Evolutionary conservation across 768 basidiomycete species (phyloP), one percentile per base, ranked within the genome.

Genomic region (Pulveroboletus sp.): DNA sequence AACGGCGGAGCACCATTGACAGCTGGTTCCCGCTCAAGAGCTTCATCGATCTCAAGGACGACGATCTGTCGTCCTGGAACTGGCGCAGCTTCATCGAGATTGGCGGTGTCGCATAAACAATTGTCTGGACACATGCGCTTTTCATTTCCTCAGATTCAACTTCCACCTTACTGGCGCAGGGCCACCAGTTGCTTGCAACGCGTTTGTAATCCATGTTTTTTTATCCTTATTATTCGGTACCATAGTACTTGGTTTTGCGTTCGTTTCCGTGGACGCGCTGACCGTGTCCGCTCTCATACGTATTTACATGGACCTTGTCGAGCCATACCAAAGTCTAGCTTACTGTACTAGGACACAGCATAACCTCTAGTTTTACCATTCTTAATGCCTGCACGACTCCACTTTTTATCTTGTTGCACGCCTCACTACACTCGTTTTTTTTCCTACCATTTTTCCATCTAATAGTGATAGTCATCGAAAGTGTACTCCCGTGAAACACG

Each of bases 41-140:
- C 55, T 85, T 85, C 65, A 84, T 85, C 47, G 82, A 85, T 59
- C 67, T 85, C 42, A 73, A 72, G 47, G 78, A 80, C 31, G 75
- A 77, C 21, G 68, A 74, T 24, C 50, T 58, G n/a, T 62, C 70
- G 20, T 66, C 69, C 5, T 78, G 80, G 69, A 73, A 72, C 45
- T 85, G 82, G 82, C 70, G 81, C 54, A 82, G 80, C 65, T 80
- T 85, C 60, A 78, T 85, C 57, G 78, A 85, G 61, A 75, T 85
- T 14, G 69, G 74, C 13, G 69, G 65, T 14, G 57, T 67, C 32
- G 13, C 59, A 47, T 64, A 45, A 40, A 27, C 33, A n/a, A 11
- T 13, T 2, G 4, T 12, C 20, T 19, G 34, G 17, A 36, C 12
- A 23, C 27, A 38, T 46, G n/a, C 49, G 12, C 12, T 14, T 34